Evolutionary conservation across 306 rosid species (phyloP), one percentile per base, ranked within the genome.

Genomic region (Malus sieversii): DNA sequence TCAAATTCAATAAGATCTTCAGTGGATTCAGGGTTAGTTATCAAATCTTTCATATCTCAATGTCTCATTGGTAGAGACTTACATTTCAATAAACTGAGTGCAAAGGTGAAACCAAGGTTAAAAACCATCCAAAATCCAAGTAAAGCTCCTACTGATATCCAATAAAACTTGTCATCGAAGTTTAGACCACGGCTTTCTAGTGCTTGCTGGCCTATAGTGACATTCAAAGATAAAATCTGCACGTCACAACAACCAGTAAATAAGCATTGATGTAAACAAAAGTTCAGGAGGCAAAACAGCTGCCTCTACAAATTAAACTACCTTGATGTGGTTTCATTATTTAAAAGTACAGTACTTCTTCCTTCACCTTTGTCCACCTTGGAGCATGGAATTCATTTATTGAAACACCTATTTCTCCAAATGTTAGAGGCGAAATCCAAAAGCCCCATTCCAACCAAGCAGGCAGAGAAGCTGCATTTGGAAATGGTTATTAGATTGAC

Each of bases 391-490:
- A 86, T 68, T 88, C 90, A 48, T 84, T 88, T 46, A 78, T 72
- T 8, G 90, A 73, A 63, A 72, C 30, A 16, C 83, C 83, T 51
- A 88, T 82, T 76, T 84, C 88, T 77, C 85, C 92, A 68, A 77
- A 88, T 55, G 92, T n/a, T 77, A 88, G 45, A 61, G 92, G 92
- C 82, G 88, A 88, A 83, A 86, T 19, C 92, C 92, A 88, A 73
- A 86, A 88, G 35, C 84, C 90, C 92, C 92, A 88, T 51, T 75
- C 74, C 83, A 88, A 72, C 88, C 84, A 88, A 75, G 78, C 51
- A 30, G 92, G 92, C 78, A 88, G 76, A 48, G 81, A 73, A 80
- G 90, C 92, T 88, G 79, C 82, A 86, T 22, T 32, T 23, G 25
- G 29, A 33, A 32, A 32, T n/a, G 22, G 5, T 10, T 61, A 11